Evolutionary conservation across 2,329 filamentous ascomycete species (phyloP).

Genomic region (Lasiodiplodia sp.): DNA sequence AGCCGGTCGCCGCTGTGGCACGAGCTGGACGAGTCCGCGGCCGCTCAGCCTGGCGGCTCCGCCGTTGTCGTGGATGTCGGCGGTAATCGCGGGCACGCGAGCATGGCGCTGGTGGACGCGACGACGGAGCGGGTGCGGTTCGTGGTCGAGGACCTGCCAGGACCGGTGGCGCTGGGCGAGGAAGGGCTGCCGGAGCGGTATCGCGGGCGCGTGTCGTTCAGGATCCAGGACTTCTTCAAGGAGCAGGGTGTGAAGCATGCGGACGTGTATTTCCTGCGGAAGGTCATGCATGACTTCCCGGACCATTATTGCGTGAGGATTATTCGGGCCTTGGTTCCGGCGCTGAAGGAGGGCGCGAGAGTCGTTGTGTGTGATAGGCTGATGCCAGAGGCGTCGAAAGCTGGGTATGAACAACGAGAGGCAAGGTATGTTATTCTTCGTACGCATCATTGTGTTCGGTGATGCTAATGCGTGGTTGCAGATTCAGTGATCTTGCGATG

Average conservation of each 20-base stretch:
- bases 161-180: slow-evolving; percentile 28
- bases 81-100: slow-evolving; percentile 31
- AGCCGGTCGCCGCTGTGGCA: background rate
- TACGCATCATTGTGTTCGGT: background rate
- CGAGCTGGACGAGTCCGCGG: background rate
- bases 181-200: slow-evolving; percentile 31
- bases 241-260: slow-evolving; percentile 61
- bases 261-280: slow-evolving; percentile 66
- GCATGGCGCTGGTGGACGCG: slow-evolving; percentile 37
- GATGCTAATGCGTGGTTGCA: background rate
- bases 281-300: slow-evolving; percentile 69
- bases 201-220: slow-evolving; percentile 43
- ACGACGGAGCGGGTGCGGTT: slow-evolving; percentile 40
- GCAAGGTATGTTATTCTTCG: background rate
- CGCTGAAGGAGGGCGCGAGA: slow-evolving; percentile 43
- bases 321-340: slow-evolving; percentile 47
- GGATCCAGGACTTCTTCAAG: slow-evolving; percentile 65
- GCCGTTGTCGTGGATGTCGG: slow-evolving; percentile 21
- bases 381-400: slow-evolving; percentile 35
- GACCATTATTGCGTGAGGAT: slow-evolving; percentile 52
- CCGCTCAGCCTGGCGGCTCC: background rate
- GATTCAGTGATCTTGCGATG: slow-evolving; percentile 27
- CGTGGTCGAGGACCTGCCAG: slow-evolving; percentile 42
- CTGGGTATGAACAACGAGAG: slow-evolving; percentile 16
- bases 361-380: slow-evolving; percentile 33